Conservation (phyloP, 2,329 filamentous ascomycete genomes). For the Leptographium lundbergii region DNA sequence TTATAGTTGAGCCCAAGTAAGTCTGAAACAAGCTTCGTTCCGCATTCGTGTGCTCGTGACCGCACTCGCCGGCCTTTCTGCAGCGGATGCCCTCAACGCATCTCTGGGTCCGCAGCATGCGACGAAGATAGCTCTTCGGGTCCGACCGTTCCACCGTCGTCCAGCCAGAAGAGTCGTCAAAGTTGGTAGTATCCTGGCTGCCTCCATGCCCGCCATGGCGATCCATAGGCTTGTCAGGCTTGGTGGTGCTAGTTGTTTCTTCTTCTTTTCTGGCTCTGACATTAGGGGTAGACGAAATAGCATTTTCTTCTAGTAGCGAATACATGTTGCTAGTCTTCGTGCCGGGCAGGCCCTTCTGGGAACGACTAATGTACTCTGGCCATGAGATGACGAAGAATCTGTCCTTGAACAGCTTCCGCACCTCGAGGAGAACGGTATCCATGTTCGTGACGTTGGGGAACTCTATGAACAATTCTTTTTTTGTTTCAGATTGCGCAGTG, state of each 20-base stretch:
- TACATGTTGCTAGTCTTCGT: not conserved
- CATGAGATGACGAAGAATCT: not conserved
- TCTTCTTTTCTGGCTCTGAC: no score
- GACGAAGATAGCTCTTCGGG: not conserved
- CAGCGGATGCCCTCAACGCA: not conserved
- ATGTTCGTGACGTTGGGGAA: not conserved
- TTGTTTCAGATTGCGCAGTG: not conserved
- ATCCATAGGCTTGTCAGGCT: no score
- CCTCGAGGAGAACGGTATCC: not conserved
- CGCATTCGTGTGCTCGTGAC: constrained; percentile 1
- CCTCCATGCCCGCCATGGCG: not conserved
- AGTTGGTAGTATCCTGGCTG: not conserved
- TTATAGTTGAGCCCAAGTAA: not conserved
- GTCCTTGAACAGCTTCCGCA: not conserved
- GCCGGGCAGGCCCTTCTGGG: not conserved
- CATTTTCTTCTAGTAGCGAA: not conserved
- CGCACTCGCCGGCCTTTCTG: constrained; percentile 2
- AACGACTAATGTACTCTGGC: not conserved
- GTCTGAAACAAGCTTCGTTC: constrained; percentile 3
- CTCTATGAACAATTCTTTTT: not conserved
- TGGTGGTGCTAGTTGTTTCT: no score
- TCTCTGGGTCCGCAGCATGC: not conserved
- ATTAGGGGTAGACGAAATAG: no score
- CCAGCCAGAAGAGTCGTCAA: not conserved
- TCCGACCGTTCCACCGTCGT: not conserved